Conservation (phyloP, 331 rosid genomes). For the Pyracantha coccinea region DNA sequence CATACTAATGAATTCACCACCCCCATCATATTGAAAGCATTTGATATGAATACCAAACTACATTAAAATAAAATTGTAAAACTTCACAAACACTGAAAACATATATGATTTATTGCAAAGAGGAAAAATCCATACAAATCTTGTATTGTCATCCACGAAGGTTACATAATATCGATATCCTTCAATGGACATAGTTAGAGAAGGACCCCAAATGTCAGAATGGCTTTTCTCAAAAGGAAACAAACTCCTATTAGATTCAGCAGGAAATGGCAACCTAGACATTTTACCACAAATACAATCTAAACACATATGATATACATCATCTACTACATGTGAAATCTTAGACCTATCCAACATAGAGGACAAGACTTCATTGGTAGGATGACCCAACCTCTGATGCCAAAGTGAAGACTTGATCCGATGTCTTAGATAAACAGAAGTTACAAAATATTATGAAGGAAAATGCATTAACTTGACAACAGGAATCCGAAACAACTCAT, state of each 20-base stretch:
- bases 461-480: too few species aligned
- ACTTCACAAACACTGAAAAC: neutral
- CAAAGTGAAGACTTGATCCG: neutral
- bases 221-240: too few species aligned
- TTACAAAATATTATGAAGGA: too few species aligned
- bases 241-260: too few species aligned
- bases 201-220: neutral
- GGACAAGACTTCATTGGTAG: too few species aligned
- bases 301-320: neutral
- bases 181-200: neutral
- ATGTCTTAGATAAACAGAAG: neutral
- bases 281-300: neutral
- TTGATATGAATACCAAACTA: too few species aligned
- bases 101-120: neutral
- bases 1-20: neutral
- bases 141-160: neutral
- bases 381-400: neutral
- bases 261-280: neutral
- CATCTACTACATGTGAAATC: neutral
- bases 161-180: neutral
- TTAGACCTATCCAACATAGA: neutral
- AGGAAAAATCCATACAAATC: neutral
- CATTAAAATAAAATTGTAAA: too few species aligned
- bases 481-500: too few species aligned
- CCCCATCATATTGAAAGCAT: neutral